Evolutionary conservation across 202 grass and related monocot species (phyloP).

Genomic region (Carex sylvatica): DNA sequence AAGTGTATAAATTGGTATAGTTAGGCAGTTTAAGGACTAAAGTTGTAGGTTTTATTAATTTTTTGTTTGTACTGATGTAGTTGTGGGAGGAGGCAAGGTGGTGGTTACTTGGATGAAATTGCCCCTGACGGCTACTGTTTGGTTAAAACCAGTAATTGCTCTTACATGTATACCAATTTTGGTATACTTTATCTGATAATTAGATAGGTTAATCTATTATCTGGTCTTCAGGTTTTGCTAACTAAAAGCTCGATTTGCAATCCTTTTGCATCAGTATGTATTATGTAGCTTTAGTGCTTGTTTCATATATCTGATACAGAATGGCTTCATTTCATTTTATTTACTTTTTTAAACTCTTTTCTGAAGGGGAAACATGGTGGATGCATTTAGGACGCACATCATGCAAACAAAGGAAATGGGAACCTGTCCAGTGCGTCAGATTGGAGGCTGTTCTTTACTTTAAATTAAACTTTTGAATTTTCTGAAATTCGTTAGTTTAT

Average conservation of each 20-base stretch:
- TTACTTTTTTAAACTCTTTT: neutral
- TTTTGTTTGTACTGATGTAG: no score
- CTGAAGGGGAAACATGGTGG: conserved; percentile 98
- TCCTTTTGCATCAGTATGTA: neutral
- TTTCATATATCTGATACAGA: conserved; percentile 6
- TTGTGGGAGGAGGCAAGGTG: no score
- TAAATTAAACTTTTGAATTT: no score
- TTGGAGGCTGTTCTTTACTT: conserved; percentile 94
- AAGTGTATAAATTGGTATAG: no score
- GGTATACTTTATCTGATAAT: neutral
- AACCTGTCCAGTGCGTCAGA: conserved; percentile 92
- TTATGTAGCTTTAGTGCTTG: neutral
- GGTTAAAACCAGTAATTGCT: neutral
- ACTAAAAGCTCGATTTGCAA: neutral
- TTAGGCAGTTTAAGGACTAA: no score
- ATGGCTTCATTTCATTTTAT: conserved; percentile 24
- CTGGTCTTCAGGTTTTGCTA: neutral
- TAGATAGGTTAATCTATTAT: neutral
- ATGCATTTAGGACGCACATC: conserved; percentile 98
- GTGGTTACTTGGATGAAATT: no score
- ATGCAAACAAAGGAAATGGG: conserved; percentile 99
- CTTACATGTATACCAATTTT: neutral
- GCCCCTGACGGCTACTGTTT: no score
- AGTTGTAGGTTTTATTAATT: no score
- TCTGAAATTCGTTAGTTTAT: no score